Base-by-base conservation (phyloP, 2,329 filamentous ascomycete genomes). In the Stachybotrys elegans region DNA sequence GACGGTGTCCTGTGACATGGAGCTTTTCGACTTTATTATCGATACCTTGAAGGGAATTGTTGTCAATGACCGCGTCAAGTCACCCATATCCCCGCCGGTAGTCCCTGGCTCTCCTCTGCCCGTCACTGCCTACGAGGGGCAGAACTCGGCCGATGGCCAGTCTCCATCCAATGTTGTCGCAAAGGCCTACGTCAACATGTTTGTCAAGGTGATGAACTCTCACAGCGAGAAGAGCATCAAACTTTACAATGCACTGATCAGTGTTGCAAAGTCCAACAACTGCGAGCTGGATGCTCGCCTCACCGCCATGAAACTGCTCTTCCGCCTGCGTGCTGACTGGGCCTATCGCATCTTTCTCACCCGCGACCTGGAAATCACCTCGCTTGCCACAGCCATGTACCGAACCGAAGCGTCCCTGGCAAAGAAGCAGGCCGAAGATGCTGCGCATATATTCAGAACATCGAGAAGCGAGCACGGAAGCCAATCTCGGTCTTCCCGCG, bases 301-400 rank as follows among this genome's bases (percentile, higher is more conserved):
- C 21, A 83, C 82, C 12, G 83, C 84, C 3, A 79, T 91, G 72
- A 89, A 88, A 56, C 67, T 92, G 35, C 70, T 96, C 3, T 92
- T 94, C 59, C 81, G 91, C 35, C 69, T 96, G 22, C 80, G 91
- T 46, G 88, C 89, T 19, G 89, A 95, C 63, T 88, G 86, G 60
- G 81, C 85, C 9, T 81, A 91, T 51, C 78, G 83, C 36, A 76
- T 96, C 4, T 88, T 85, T 46, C 70, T 95, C 43, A 81, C 81
- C 7, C 67, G 78, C 25, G 77, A 80, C 22, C 80, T 84, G 2
- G 88, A 95, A 59, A 85, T 82, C 22, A 80, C 84, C 51, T 81
- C 80, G 43, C 70, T 95, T 20, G 88, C 90, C 22, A 76, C 81
- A 14, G 76, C 84, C 6, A 69, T 95, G 9, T 84, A 81, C 52